These are phyloP conservation scores for Xylaria cubensis DNA, from an alignment of 495 filamentous ascomycete genomes.

Conservation along the genomic window DNA sequence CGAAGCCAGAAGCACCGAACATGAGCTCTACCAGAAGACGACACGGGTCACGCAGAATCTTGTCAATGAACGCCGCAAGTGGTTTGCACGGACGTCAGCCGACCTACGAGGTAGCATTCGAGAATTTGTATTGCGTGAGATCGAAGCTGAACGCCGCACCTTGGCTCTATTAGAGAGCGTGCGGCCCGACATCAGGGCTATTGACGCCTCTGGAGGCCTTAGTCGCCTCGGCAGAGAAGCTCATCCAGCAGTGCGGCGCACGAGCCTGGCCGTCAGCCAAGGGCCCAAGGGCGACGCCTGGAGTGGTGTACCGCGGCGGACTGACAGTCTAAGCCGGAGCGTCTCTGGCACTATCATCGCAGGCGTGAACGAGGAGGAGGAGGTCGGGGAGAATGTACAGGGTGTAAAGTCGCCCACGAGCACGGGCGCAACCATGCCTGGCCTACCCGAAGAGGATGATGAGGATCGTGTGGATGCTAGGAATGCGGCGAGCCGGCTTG, in stretches of 20 bases:
- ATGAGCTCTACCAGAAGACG: constrained; percentile 80
- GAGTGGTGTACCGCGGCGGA: constrained; percentile 88
- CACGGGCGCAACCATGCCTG: constrained; percentile 61
- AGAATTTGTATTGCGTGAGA: constrained; percentile 92
- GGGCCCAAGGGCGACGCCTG: constrained; percentile 96
- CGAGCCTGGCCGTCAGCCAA: constrained; percentile 83
- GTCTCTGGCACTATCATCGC: constrained; percentile 72
- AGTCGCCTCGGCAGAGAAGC: constrained; percentile 86
- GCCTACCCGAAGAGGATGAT: constrained; percentile 84
- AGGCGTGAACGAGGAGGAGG: constrained; percentile 51
- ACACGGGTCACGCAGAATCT: constrained; percentile 88
- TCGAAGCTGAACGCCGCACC: constrained; percentile 92
- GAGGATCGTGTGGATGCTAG: constrained; percentile 92
- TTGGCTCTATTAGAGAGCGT: constrained; percentile 91
- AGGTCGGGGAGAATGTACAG: constrained; percentile 52
- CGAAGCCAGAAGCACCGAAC: constrained; percentile 80
- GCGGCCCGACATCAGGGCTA: constrained; percentile 88
- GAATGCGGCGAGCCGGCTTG: constrained; percentile 92
- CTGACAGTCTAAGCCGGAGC: constrained; percentile 76
- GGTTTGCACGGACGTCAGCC: constrained; percentile 84
- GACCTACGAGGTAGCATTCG: constrained; percentile 82
- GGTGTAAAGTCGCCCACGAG: constrained; percentile 50
- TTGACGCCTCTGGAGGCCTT: constrained; percentile 88
- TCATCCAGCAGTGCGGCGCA: constrained; percentile 75
- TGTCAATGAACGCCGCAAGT: constrained; percentile 84